These are phyloP conservation scores for Pterocarpus macrocarpus DNA, from an alignment of 306 rosid species.

Conservation along the genomic window DNA sequence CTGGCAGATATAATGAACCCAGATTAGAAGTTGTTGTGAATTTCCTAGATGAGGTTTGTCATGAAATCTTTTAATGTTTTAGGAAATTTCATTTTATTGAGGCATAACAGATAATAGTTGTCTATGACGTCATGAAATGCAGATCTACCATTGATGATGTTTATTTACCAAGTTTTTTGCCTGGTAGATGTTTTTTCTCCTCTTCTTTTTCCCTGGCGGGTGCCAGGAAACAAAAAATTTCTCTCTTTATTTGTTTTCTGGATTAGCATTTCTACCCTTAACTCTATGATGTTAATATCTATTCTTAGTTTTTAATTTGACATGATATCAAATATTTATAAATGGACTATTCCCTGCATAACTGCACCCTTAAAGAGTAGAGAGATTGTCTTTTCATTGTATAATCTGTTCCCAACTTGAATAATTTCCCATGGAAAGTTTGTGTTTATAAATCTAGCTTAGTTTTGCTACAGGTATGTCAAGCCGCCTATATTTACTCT, in stretches of 20 bases:
- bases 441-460: conserved; percentile 40
- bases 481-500: conserved; percentile 94
- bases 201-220: no score
- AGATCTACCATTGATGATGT: not conserved
- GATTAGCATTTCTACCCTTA: conserved; percentile 30
- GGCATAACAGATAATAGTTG: conserved; percentile 10
- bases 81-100: conserved; percentile 26
- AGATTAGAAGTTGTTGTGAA: no score
- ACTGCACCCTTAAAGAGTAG: not conserved
- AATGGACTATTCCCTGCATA: conserved; percentile 29
- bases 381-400: conserved; percentile 21
- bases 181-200: not conserved
- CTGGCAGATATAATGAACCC: no score
- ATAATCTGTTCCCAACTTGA: conserved; percentile 37
- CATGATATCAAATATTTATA: conserved; percentile 21
- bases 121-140: conserved; percentile 4
- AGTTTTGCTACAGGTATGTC: conserved; percentile 65
- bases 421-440: conserved; percentile 35
- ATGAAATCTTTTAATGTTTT: not conserved
- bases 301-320: conserved; percentile 20
- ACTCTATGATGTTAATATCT: conserved; percentile 6
- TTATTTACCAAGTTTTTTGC: conserved; percentile 17
- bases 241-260: not conserved
- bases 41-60: no score
- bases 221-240: not conserved